Evolutionary conservation across 352 stramenopile species (phyloP).

Genomic region (Phytophthora pistaciae): DNA sequence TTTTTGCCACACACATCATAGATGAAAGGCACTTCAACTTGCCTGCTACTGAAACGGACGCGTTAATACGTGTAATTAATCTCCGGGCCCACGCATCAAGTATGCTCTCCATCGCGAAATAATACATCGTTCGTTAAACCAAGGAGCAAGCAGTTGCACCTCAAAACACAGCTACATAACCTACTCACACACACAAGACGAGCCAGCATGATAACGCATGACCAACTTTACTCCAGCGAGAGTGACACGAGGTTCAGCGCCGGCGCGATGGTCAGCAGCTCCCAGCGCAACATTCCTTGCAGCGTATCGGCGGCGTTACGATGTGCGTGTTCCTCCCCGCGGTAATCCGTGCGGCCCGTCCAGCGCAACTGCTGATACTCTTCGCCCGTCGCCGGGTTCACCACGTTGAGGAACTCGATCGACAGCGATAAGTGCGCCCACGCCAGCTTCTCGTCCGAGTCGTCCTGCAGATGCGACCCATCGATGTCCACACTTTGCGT

Average conservation of each 20-base stretch:
- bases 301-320: slow-evolving; percentile 55
- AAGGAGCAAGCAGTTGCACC: slow-evolving; percentile 6
- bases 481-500: slow-evolving; percentile 53
- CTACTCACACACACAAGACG: slow-evolving; percentile 12
- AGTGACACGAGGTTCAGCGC: slow-evolving; percentile 46
- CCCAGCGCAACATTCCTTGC: slow-evolving; percentile 52
- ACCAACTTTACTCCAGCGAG: slow-evolving; percentile 23
- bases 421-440: slow-evolving; percentile 55
- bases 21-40: slow-evolving; percentile 17
- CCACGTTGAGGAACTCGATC: slow-evolving; percentile 53
- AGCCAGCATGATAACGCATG: slow-evolving; percentile 1
- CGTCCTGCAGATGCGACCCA: slow-evolving; percentile 26
- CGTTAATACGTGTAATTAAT: neutral
- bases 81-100: slow-evolving; percentile 21
- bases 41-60: slow-evolving; percentile 14
- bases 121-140: slow-evolving; percentile 32
- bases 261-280: slow-evolving; percentile 48
- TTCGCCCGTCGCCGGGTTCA: slow-evolving; percentile 38
- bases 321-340: slow-evolving; percentile 45
- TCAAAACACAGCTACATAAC: slow-evolving; percentile 5
- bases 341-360: slow-evolving; percentile 61
- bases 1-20: slow-evolving; percentile 17
- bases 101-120: slow-evolving; percentile 23
- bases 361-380: slow-evolving; percentile 54
- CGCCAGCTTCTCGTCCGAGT: slow-evolving; percentile 32